A percentile compares a stretch with the other conserved stretches of the same genome.
Conservation (phyloP, 345 rosid genomes). For the Gossypium raimondii region DNA sequence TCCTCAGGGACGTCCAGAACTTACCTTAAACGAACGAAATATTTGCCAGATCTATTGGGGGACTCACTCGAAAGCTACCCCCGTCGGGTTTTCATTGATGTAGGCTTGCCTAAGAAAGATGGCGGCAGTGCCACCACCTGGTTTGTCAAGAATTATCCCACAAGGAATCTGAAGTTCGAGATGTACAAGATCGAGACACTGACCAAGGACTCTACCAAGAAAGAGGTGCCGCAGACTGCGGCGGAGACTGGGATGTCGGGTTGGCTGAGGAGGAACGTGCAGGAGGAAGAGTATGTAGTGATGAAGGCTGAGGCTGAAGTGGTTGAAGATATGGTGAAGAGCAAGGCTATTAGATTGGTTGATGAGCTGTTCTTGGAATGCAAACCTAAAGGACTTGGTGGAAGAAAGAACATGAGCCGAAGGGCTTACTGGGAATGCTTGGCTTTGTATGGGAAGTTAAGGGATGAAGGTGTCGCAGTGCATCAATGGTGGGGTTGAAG, state of each 20-base stretch:
- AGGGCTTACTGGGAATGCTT: constrained; percentile 82
- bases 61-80: constrained; percentile 55
- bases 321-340: constrained; percentile 2
- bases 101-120: constrained; percentile 39
- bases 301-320: constrained; percentile 58
- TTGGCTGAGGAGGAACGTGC: constrained; percentile 65
- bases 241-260: constrained; percentile 48
- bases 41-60: constrained; percentile 57
- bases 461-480: constrained; percentile 3
- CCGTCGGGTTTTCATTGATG: constrained; percentile 62
- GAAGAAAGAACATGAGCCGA: constrained; percentile 30
- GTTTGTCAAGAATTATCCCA: constrained; percentile 67
- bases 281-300: constrained; percentile 68
- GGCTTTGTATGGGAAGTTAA: constrained; percentile 50
- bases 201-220: constrained; percentile 20
- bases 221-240: background rate
- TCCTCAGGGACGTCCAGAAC: constrained; percentile 52
- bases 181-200: constrained; percentile 62
- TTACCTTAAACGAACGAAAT: constrained; percentile 51
- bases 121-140: constrained; percentile 53
- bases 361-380: constrained; percentile 25
- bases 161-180: constrained; percentile 57
- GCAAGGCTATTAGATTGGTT: constrained; percentile 1
- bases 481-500: constrained; percentile 73
- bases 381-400: constrained; percentile 49